Conservation (phyloP, 2,329 filamentous ascomycete species). For the Aspergillus pseudoterreus region DNA sequence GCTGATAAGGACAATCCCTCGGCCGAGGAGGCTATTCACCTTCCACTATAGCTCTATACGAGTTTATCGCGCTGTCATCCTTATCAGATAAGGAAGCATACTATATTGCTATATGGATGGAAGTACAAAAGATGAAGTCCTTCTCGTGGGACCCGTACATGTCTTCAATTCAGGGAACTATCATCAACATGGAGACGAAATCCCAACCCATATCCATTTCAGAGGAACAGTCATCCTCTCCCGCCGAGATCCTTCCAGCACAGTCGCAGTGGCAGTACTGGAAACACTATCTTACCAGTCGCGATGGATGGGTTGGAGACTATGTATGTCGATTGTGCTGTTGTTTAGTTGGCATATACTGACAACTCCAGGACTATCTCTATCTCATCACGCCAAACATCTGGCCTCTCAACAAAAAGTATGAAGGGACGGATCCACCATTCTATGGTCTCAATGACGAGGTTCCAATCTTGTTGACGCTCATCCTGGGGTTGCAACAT, state of each 20-base stretch:
- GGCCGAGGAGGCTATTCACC: background rate
- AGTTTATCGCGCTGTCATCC: background rate
- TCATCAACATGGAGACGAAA: background rate
- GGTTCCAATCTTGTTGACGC: slow-evolving; percentile 70
- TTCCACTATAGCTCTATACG: background rate
- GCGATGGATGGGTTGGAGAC: slow-evolving; percentile 47
- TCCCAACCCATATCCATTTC: background rate
- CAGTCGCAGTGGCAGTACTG: slow-evolving; percentile 19
- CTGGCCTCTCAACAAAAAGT: slow-evolving; percentile 48
- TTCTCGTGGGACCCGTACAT: background rate
- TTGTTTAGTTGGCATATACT: background rate
- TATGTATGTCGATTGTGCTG: slow-evolving; percentile 30
- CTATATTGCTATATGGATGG: background rate
- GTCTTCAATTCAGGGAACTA: background rate
- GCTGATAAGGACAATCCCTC: background rate
- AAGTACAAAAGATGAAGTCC: background rate
- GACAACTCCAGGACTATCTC: slow-evolving; percentile 44
- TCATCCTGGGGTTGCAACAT: slow-evolving; percentile 76
- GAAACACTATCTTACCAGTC: slow-evolving; percentile 21
- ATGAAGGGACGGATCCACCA: slow-evolving; percentile 55
- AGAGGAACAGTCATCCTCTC: background rate
- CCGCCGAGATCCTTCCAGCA: background rate
- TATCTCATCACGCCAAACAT: slow-evolving; percentile 54
- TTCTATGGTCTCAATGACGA: slow-evolving; percentile 81
- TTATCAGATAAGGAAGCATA: background rate